Conservation (phyloP, 2,329 filamentous ascomycete species). For the Diaporthe eres region DNA sequence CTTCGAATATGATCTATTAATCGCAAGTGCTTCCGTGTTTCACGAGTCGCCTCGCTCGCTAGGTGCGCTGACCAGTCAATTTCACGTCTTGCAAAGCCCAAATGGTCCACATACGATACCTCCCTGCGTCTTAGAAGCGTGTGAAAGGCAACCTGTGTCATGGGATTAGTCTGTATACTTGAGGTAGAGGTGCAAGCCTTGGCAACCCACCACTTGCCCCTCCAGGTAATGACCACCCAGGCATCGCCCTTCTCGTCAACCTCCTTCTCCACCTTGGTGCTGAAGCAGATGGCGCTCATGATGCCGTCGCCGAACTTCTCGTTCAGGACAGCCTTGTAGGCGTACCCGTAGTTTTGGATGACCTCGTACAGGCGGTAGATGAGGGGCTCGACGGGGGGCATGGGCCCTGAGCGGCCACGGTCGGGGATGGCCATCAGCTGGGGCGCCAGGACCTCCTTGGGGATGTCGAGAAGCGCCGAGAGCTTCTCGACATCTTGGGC, state of each 20-base stretch:
- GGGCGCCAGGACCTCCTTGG: conserved; percentile 67
- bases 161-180: conserved; percentile 24
- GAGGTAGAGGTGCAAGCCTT: neutral
- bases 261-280: conserved; percentile 94
- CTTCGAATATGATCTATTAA: neutral
- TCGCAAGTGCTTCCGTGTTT: neutral
- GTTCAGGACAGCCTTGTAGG: conserved; percentile 94
- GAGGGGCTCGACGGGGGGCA: conserved; percentile 87
- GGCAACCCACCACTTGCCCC: conserved; percentile 82
- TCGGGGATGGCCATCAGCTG: conserved; percentile 84
- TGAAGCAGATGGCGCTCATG: conserved; percentile 96
- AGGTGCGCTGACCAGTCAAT: neutral
- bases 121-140: conserved; percentile 48
- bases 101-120: neutral
- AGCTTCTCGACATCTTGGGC: conserved; percentile 70
- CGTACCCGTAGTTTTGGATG: conserved; percentile 96
- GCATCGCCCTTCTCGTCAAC: conserved; percentile 83
- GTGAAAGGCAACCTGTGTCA: conserved; percentile 53
- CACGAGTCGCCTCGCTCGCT: neutral
- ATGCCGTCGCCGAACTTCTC: conserved; percentile 97
- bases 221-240: conserved; percentile 88
- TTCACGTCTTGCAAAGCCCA: neutral
- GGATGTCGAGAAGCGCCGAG: conserved; percentile 67
- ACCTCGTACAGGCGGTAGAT: conserved; percentile 96
- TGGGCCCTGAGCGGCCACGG: conserved; percentile 82